These are phyloP conservation scores for Salix udensis DNA, from an alignment of 345 rosid genomes.

Conservation along the genomic window DNA sequence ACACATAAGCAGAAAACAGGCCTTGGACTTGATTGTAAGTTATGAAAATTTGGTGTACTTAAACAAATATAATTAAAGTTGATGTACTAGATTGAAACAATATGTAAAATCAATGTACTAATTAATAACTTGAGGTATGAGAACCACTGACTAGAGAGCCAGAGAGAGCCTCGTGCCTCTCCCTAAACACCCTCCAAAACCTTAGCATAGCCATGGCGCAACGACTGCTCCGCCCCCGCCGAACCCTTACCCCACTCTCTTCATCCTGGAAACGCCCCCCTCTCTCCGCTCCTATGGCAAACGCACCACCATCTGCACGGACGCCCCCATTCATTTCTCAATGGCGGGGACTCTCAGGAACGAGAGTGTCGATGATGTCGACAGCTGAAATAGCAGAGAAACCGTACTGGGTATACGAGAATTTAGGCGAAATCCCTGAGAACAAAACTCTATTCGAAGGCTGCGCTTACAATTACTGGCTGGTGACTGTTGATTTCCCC, in stretches of 20 bases:
- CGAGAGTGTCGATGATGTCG: conserved; percentile 3
- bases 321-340: conserved; percentile 1
- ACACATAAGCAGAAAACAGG: too few species aligned
- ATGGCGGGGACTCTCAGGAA: conserved; percentile 7
- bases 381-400: conserved; percentile 1
- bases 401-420: conserved; percentile 41
- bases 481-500: conserved; percentile 78
- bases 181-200: background rate
- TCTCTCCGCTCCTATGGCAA: conserved; percentile 2
- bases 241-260: conserved; percentile 32
- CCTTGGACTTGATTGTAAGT: too few species aligned
- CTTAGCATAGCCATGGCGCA: conserved; percentile 36
- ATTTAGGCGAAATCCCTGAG: conserved; percentile 69
- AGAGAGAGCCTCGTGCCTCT: background rate
- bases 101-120: background rate
- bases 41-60: too few species aligned
- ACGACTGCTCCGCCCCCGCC: conserved; percentile 49
- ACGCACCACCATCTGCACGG: background rate
- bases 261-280: conserved; percentile 19
- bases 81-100: background rate
- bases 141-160: too few species aligned
- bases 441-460: conserved; percentile 75
- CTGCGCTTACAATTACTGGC: conserved; percentile 90
- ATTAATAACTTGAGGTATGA: too few species aligned
- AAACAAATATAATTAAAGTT: too few species aligned